These are phyloP conservation scores for Takashimella tepidaria DNA, from an alignment of 1,284 basidiomycete species.

Conservation along the genomic window DNA sequence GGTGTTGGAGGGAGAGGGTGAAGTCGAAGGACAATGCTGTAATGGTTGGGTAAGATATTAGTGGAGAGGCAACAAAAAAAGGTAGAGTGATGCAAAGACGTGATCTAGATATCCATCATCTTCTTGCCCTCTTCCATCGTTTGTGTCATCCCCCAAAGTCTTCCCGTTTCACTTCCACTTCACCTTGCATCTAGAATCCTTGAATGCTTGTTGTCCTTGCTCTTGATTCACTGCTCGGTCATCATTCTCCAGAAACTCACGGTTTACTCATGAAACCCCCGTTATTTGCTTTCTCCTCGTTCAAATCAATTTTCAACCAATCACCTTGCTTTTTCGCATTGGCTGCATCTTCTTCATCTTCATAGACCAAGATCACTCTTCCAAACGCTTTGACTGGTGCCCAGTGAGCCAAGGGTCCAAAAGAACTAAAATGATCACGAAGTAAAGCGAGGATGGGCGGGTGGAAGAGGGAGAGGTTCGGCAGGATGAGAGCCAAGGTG, in stretches of 20 bases:
- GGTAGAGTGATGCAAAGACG: not conserved
- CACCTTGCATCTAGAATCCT: too few species aligned
- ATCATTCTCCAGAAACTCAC: too few species aligned
- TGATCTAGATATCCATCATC: too few species aligned
- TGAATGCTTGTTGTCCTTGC: too few species aligned
- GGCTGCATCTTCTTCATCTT: conserved; percentile 49
- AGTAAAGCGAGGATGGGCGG: conserved; percentile 63
- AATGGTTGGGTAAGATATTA: too few species aligned
- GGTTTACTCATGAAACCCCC: conserved; percentile 46
- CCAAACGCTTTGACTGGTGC: conserved; percentile 75
- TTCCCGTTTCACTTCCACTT: too few species aligned
- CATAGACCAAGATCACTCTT: conserved; percentile 74
- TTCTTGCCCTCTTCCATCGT: too few species aligned
- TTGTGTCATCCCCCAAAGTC: too few species aligned
- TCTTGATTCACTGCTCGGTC: too few species aligned
- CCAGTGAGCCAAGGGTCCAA: conserved; percentile 77
- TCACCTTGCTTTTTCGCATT: conserved; percentile 44
- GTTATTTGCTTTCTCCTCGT: conserved; percentile 31
- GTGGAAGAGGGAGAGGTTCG: conserved; percentile 64
- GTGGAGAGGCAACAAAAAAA: not conserved
- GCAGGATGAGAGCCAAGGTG: conserved; percentile 61
- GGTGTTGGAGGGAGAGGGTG: conserved; percentile 73
- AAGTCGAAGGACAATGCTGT: conserved; percentile 62
- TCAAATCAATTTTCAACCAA: conserved; percentile 35
- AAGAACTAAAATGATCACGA: conserved; percentile 61